Base-by-base conservation (phyloP, 352 stramenopile species). In the Pythium oligandrum region DNA sequence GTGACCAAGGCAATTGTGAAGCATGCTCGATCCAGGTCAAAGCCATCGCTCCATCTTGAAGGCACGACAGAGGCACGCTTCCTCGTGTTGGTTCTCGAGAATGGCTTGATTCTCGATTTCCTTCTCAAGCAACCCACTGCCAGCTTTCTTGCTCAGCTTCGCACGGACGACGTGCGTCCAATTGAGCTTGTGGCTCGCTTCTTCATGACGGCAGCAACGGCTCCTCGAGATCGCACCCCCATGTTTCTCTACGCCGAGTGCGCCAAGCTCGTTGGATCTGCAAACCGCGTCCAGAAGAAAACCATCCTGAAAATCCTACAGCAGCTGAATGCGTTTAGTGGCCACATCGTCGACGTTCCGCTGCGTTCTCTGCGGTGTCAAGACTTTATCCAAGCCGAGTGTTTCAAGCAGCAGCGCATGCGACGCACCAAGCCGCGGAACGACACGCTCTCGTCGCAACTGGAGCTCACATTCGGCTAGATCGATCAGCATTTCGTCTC, bases 191-290 rank as follows among this genome's bases (percentile, higher is more conserved):
- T 68, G n/a, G 62, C 88, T 12, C 77, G 75, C 4, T 77, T 85
- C 38, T 77, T 88, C 51, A 59, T 78, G 59, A 73, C 71, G 30
- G 49, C 73, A 35, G 45, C 35, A 33, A 65, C 59, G 26, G 57
- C 48, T 12, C 26, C 82, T 2, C 17, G 17, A 26, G 17, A 26
- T 26, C 17, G 17, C 17, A 31, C 58, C 6, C 73, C 76, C 8
- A 1, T 78, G 44, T 83, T 88, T 60, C 53, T 87, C 35, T 91
- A 84, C 48, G 80, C 80, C 1, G 75, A 91, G 59, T 86, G 75
- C 57, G 50, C 70, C n/a, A 67, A 66, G 52, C 67, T 91, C 50
- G 73, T 85, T 3, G 80, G 78, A 5, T 33, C 59, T 9, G 40
- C 75, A 10, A 72, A 69, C 8, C 17, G 49, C 2, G 63, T 61